These are phyloP conservation scores for Coemansia sp. DNA, from an alignment of 192 early-diverging fungal species.

Conservation along the genomic window DNA sequence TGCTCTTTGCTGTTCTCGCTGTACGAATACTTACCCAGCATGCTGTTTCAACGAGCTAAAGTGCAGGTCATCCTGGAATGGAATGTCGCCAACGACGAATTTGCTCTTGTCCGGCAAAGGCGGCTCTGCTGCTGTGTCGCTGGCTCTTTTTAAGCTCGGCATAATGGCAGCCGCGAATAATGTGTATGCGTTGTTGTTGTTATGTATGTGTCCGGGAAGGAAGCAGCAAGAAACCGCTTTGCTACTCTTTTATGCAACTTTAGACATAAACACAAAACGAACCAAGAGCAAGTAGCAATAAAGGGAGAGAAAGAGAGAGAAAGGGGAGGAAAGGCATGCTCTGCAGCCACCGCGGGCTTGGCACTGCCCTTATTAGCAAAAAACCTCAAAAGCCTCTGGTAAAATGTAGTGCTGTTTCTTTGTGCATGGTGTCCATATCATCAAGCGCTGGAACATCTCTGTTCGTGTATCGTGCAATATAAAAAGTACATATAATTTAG, in stretches of 20 bases:
- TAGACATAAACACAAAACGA: background rate
- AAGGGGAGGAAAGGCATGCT: background rate
- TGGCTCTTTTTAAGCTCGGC: slow-evolving; percentile 4
- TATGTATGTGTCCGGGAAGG: background rate
- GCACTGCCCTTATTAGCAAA: background rate
- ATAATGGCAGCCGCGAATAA: background rate
- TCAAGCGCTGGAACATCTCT: too few relatives aligned
- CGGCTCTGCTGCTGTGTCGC: slow-evolving; percentile 1
- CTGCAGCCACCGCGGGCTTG: background rate
- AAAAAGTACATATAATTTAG: background rate
- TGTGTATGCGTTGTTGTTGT: background rate
- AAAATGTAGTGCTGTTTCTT: too few relatives aligned
- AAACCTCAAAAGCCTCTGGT: background rate
- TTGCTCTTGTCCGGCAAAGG: slow-evolving; percentile 20
- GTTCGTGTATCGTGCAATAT: background rate
- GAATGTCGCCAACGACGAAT: slow-evolving; percentile 24
- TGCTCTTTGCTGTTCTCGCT: too few relatives aligned
- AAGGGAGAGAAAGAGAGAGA: slow-evolving; percentile 1
- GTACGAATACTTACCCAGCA: slow-evolving; percentile 49
- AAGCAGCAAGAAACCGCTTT: background rate
- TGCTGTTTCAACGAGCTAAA: slow-evolving; percentile 37
- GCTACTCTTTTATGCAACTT: background rate
- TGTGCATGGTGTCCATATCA: too few relatives aligned
- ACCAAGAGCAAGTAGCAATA: background rate
- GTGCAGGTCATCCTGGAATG: slow-evolving; percentile 37